Evolutionary conservation across 331 rosid species (phyloP), one percentile per base, ranked within the genome.

Genomic region (Erythrophleum ivorense): DNA sequence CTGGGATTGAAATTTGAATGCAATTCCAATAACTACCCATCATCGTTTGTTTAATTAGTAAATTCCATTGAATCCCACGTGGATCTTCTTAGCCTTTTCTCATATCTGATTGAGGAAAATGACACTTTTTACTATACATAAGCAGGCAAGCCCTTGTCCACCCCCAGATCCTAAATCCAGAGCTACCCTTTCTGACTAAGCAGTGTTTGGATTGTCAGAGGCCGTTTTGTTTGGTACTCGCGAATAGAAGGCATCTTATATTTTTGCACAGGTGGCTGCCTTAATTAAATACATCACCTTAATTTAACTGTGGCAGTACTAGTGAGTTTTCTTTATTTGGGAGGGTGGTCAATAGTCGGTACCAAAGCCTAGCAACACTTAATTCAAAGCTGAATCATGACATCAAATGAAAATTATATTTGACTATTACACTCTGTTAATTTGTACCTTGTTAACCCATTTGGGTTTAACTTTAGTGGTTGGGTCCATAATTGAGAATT

Each of bases 81-180:
- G 87, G 78, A 80, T 59, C 9, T 36, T 73, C 6, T 15, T 14
- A 43, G 21, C 72, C 13, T 76, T 83, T 75, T 57, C 78, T 7
- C 38, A 19, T 24, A 72, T 65, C 29, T 76, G 83, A 86, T 9
- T 77, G 76, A 2, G 41, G 71, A 45, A 78, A 12, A 33, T 62
- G 68, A 14, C 43, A 5, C 43, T 13, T 43, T 78, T 90, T 83
- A 78, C 91, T 84, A 81, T 60, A 73, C 78, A 81, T 16, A 82
- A 82, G 78, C 81, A 86, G 85, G 82, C 90, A 92, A 82, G 34
- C 41, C 50, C 73, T 62, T 81, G 87, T 60, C 88, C 88, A 82
- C 81, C 70, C 72, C 72, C 62, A 29, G 85, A 76, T 84, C 81
- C 86, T 67, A 78, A 63, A 76, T 80, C 84, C 75, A 1, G 55